These are phyloP conservation scores for Candida quercuum DNA, from an alignment of 805 yeast genomes.

Conservation along the genomic window DNA sequence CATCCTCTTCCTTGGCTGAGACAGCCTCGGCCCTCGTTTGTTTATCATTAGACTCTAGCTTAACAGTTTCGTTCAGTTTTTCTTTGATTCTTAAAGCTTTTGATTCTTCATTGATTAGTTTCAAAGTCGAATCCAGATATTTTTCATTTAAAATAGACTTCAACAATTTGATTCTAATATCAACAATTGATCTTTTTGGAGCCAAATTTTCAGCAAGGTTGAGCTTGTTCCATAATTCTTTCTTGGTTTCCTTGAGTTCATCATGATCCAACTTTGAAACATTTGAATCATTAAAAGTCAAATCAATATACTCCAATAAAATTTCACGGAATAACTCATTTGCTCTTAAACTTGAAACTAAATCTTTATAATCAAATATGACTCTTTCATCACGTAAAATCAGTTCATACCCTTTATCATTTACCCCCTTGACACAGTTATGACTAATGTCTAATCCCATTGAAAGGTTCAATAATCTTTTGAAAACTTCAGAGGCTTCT, in stretches of 20 bases:
- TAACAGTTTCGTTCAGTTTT: conserved; percentile 1
- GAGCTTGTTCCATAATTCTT: conserved; percentile 22
- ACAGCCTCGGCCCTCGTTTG: not conserved
- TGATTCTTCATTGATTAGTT: conserved; percentile 11
- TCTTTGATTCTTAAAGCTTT: conserved; percentile 3
- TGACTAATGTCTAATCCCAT: conserved; percentile 13
- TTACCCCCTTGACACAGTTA: conserved; percentile 19
- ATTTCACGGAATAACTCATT: conserved; percentile 26
- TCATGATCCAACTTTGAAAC: conserved; percentile 13
- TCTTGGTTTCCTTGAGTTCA: conserved; percentile 19
- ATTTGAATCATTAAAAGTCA: conserved; percentile 18
- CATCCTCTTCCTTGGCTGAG: conserved; percentile 1
- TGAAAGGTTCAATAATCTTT: conserved; percentile 21
- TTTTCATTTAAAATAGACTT: conserved; percentile 25
- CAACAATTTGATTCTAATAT: conserved; percentile 24
- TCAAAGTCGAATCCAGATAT: conserved; percentile 17
- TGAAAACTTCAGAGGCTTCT: conserved; percentile 15
- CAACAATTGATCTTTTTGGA: conserved; percentile 22
- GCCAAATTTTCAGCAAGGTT: conserved; percentile 20
- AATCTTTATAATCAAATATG: conserved; percentile 17
- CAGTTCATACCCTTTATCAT: conserved; percentile 20
- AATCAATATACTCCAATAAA: conserved; percentile 19
- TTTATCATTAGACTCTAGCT: not conserved
- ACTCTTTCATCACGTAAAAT: conserved; percentile 21
- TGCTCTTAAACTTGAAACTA: conserved; percentile 22